Conservation (phyloP, 306 rosid genomes). For the Quercus variabilis region DNA sequence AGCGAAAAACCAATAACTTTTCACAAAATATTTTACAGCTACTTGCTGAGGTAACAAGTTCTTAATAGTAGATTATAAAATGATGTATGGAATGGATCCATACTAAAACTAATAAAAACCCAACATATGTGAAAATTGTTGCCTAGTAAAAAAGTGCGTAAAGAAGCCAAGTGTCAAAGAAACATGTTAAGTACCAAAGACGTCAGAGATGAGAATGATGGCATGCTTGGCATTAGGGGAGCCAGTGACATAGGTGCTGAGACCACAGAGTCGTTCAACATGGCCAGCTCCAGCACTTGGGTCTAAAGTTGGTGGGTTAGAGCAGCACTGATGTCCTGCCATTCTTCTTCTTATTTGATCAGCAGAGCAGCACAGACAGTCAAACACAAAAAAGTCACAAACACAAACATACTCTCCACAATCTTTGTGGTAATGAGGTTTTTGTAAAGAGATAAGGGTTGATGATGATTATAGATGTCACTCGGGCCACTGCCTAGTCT, state of each 20-base stretch:
- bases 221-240: conserved; percentile 50
- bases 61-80: too few relatives aligned
- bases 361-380: background rate
- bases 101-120: too few relatives aligned
- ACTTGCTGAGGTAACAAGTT: too few relatives aligned
- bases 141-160: background rate
- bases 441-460: too few relatives aligned
- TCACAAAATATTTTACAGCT: background rate
- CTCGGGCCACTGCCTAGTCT: too few relatives aligned
- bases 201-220: conserved; percentile 52
- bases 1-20: background rate
- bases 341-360: conserved; percentile 10
- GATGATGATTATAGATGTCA: too few relatives aligned
- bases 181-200: conserved; percentile 32
- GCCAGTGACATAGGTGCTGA: conserved; percentile 47
- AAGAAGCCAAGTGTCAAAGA: background rate
- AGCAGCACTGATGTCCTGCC: conserved; percentile 67
- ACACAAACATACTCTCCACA: background rate
- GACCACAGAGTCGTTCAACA: conserved; percentile 43
- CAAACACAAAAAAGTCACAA: background rate
- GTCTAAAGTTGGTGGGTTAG: conserved; percentile 62
- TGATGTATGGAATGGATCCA: too few relatives aligned
- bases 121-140: too few relatives aligned
- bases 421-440: too few relatives aligned
- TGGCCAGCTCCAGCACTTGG: conserved; percentile 52